Base-by-base conservation (phyloP, 371 early-diverging fungal genomes). In the Phascolomyces articulosus region DNA sequence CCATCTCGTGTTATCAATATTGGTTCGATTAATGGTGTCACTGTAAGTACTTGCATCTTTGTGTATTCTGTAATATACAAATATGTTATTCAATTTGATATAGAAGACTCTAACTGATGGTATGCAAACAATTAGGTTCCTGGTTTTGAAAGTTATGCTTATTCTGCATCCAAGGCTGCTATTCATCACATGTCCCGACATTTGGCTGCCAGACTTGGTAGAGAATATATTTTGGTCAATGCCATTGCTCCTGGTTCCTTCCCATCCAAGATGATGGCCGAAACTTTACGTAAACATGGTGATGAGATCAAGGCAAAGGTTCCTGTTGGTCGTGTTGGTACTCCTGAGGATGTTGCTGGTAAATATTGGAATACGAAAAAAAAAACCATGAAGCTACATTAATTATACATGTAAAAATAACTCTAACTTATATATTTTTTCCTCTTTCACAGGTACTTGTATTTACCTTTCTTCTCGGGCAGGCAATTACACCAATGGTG, bases 201-300 rank as follows among this genome's bases (percentile, higher is more conserved):
- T 47, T 74, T 93, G 68, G 91, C 92, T 3, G 80, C 78, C 13
- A 87, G 87, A 40, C 67, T 94, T 47, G 91, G 87, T 23, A 57
- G 60, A 60, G 80, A 85, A 24, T 66, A 85, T 61, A 91, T 97
- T 61, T 85, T 91, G 18, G 93, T 93, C 27, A 97, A 96, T 66
- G 93, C 94, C 9, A 86, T 96, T 63, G 96, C 96, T 0, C 96
- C 97, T 0, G 96, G 97, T 0, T 84, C 93, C 6, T 97, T 95
- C 75, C 87, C 90, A 58, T 90, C 90, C 59, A n/a, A n/a, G n/a
- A n/a, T n/a, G n/a, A n/a, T n/a, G n/a, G n/a, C n/a, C n/a, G n/a
- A n/a, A n/a, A n/a, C n/a, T n/a, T n/a, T n/a, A n/a, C n/a, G n/a
- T n/a, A n/a, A n/a, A n/a, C n/a, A n/a, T 77, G 84, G 87, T 15